Percentiles rank a stretch among this genome's conserved stretches.
Conservation (phyloP, 225 moss, liverwort and hornwort genomes). For the Climacium dendroides region DNA sequence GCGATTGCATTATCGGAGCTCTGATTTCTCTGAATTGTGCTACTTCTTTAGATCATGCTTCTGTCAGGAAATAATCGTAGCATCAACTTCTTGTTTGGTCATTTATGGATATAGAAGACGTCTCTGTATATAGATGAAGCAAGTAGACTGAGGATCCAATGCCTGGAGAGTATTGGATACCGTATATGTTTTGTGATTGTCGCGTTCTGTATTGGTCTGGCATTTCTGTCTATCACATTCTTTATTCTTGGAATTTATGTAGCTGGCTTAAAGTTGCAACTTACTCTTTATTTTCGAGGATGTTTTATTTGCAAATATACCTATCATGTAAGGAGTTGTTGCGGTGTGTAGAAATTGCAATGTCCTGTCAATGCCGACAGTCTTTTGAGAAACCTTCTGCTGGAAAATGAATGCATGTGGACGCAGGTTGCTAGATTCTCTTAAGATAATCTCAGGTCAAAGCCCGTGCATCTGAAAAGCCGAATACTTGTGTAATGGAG, state of each 20-base stretch:
- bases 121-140: background rate
- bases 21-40: background rate
- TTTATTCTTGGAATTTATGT: background rate
- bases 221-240: background rate
- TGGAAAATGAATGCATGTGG: background rate
- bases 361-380: background rate
- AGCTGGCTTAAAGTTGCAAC: background rate
- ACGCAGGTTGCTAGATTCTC: background rate
- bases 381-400: background rate
- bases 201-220: background rate
- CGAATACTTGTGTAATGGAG: background rate
- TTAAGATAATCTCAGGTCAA: background rate
- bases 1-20: background rate
- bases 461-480: background rate
- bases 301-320: background rate
- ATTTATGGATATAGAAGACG: background rate
- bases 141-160: background rate
- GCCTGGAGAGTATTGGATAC: background rate
- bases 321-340: background rate
- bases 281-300: background rate
- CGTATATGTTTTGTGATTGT: background rate
- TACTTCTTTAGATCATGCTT: background rate
- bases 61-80: background rate
- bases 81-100: background rate
- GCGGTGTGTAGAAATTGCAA: background rate